Base-by-base conservation (phyloP, 495 filamentous ascomycete species). In the Wilcoxina mikolae region DNA sequence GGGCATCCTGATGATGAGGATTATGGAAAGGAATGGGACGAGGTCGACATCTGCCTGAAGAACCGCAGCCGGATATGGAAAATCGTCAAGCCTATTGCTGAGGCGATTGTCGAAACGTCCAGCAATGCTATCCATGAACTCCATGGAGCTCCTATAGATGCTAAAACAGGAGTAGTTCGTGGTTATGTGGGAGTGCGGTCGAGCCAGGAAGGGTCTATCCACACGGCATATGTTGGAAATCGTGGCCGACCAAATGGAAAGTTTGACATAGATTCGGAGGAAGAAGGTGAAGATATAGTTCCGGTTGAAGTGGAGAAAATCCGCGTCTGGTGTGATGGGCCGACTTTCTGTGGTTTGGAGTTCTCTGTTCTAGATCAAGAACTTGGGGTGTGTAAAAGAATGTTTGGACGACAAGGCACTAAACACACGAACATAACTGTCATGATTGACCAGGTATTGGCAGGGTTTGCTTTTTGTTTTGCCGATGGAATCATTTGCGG, bases 1-100 rank as follows among this genome's bases (percentile, higher is more conserved):
- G 48, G 35, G 24, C 7, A 59, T 46, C 45, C 44, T 2, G 43
- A 57, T 18, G n/a, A 38, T 23, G 18, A 22, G 17, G 50, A 53
- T 42, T 39, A 41, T n/a, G 18, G 28, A 23, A 43, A 45, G 26
- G 63, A 58, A 27, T 66, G 64, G 64, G 57, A 58, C 18, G 38
- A 54, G 4, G 58, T 66, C 4, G 64, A 66, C 51, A 65, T 65
- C 28, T 17, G 64, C 25, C 52, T 68, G 20, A 68, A 68, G 51
- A 68, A 68, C 53, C 56, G 66, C 27, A 56, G 59, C 27, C 53
- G 66, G 15, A 68, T 68, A 39, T 68, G 66, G 66, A 68, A 68
- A 39, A 68, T 68, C 28, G 60, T 68, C 12, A 62, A 68, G 29
- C 66, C 66, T 4, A 68, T 68, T 59, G 66, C 66, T 0, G 66